phyloP scores from a whole-genome alignment of 176 grass and related monocot genomes.

The Triticum monococcum region DNA sequence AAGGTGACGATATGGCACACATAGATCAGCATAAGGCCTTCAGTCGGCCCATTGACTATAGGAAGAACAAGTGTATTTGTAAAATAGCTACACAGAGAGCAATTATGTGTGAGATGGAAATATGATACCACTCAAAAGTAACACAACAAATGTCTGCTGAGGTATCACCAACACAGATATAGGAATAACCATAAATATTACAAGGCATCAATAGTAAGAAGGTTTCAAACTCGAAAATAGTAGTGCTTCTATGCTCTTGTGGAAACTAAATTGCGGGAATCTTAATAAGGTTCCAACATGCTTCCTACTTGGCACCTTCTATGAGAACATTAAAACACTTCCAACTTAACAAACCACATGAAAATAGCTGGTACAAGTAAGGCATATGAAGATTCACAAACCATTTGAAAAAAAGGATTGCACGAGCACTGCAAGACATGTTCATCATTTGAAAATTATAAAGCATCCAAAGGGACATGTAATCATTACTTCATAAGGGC shows the following conservation, averaged over 20 bases:
- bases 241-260: slow-evolving; percentile 6
- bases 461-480: slow-evolving; percentile 7
- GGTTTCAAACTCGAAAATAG: not conserved
- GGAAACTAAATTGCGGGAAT: slow-evolving; percentile 15
- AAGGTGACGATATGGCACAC: slow-evolving; percentile 90
- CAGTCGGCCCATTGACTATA: slow-evolving; percentile 91
- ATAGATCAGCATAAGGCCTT: slow-evolving; percentile 99
- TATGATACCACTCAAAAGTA: not conserved
- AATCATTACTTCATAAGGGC: not conserved
- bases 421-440: slow-evolving; percentile 10
- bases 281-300: not conserved
- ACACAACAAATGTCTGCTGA: not conserved
- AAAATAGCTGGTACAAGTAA: not conserved
- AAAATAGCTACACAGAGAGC: slow-evolving; percentile 65
- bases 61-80: slow-evolving; percentile 97
- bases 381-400: not conserved
- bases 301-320: not conserved
- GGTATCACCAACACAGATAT: not conserved
- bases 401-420: not conserved
- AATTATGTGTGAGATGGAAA: slow-evolving; percentile 20
- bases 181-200: slow-evolving; percentile 4
- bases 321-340: slow-evolving; percentile 11
- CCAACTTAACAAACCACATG: slow-evolving; percentile 3
- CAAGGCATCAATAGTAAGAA: not conserved
- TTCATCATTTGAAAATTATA: not conserved